Evolutionary conservation across 31 red algal species (phyloP).

Genomic region (Bonnemaisonia californica): DNA sequence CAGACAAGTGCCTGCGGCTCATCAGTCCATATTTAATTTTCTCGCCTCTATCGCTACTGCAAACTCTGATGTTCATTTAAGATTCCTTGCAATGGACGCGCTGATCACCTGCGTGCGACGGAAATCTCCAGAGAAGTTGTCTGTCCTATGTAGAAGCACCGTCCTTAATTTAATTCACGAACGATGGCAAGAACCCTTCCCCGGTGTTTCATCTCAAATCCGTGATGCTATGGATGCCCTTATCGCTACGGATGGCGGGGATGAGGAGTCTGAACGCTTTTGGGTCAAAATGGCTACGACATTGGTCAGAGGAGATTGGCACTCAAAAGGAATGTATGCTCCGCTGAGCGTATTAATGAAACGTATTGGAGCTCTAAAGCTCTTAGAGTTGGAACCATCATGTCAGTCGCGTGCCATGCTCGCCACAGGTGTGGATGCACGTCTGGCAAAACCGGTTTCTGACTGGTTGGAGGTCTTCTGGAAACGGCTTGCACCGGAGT

Average conservation of each 20-base stretch:
- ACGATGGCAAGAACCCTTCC: slow-evolving; percentile 46
- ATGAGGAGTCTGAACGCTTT: slow-evolving; percentile 25
- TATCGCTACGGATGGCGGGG: slow-evolving; percentile 31
- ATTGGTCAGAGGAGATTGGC: slow-evolving; percentile 38
- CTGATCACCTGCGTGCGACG: slow-evolving; percentile 35
- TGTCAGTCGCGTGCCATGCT: slow-evolving; percentile 48
- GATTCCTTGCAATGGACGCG: slow-evolving; percentile 45
- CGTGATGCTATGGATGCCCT: slow-evolving; percentile 41
- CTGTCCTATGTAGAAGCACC: slow-evolving; percentile 1
- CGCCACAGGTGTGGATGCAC: slow-evolving; percentile 27
- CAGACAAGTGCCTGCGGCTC: not conserved
- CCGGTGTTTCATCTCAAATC: slow-evolving; percentile 31
- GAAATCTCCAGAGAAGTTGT: slow-evolving; percentile 13
- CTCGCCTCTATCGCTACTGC: not conserved
- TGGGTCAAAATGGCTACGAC: slow-evolving; percentile 35
- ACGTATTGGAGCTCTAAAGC: slow-evolving; percentile 25
- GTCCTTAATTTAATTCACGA: slow-evolving; percentile 29
- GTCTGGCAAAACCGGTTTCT: slow-evolving; percentile 41
- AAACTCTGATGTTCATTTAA: slow-evolving; percentile 34
- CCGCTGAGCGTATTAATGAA: slow-evolving; percentile 33
- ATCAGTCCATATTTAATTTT: slow-evolving; percentile 31
- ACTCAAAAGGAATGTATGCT: slow-evolving; percentile 38
- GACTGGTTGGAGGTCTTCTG: slow-evolving; percentile 47
- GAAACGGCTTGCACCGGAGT: slow-evolving; percentile 28
- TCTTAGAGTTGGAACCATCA: slow-evolving; percentile 15